Percentiles rank a stretch among this genome's conserved stretches.
Evolutionary conservation across 2,329 filamentous ascomycete species (phyloP).

Genomic region (Penicillium sp.): DNA sequence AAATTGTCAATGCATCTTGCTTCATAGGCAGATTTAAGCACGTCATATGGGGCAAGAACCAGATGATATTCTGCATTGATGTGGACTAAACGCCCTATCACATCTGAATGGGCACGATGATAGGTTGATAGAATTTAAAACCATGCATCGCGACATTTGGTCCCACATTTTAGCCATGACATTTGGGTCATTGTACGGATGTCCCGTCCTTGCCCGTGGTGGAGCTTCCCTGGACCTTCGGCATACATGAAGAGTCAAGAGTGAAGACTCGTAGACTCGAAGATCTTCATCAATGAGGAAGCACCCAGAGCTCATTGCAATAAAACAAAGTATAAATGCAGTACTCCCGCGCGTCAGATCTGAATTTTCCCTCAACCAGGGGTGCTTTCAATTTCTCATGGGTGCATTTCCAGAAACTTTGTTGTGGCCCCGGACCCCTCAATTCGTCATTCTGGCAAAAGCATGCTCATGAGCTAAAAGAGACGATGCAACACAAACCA

Average conservation of each 20-base stretch:
- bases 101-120: neutral
- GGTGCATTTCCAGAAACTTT: neutral
- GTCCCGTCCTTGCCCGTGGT: neutral
- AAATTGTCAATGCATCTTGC: neutral
- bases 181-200: neutral
- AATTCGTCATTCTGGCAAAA: neutral
- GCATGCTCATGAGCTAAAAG: slow-evolving; percentile 3
- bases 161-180: neutral
- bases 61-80: neutral
- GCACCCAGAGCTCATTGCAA: neutral
- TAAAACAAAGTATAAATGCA: too few species aligned
- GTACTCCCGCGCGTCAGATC: neutral
- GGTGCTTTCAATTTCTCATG: neutral
- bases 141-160: neutral
- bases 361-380: neutral
- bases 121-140: neutral
- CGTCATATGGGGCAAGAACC: neutral
- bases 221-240: neutral
- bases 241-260: neutral
- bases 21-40: neutral
- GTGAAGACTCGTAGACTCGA: neutral
- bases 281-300: neutral
- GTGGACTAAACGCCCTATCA: neutral
- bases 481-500: neutral
- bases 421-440: neutral